Conservation (phyloP, 768 basidiomycete genomes). For the Pulveroboletus sp. region DNA sequence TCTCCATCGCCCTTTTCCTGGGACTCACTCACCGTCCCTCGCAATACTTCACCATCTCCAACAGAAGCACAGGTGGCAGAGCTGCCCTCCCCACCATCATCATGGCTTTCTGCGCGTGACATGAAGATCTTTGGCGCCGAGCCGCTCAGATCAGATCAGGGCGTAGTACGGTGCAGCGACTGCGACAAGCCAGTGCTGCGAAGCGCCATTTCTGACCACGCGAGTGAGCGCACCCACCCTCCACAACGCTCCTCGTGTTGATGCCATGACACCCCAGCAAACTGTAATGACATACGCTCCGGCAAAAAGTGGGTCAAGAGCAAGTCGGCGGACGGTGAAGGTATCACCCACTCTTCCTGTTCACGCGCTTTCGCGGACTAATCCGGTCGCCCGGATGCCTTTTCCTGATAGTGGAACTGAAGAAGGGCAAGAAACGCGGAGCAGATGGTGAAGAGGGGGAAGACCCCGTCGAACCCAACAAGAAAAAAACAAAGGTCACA, state of each 20-base stretch:
- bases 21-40: conserved; percentile 41
- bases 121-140: conserved; percentile 86
- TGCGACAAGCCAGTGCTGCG: conserved; percentile 81
- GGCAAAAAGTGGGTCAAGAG: conserved; percentile 56
- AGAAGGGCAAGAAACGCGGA: conserved; percentile 78
- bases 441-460: conserved; percentile 68
- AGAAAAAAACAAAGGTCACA: conserved; percentile 80
- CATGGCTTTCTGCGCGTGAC: conserved; percentile 81
- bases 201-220: conserved; percentile 73
- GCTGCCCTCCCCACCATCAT: conserved; percentile 71
- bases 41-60: conserved; percentile 24
- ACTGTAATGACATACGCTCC: conserved; percentile 58
- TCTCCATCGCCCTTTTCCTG: conserved; percentile 63
- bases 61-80: conserved; percentile 38
- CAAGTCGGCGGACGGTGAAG: conserved; percentile 49
- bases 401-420: conserved; percentile 32
- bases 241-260: background rate
- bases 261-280: conserved; percentile 39
- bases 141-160: conserved; percentile 68
- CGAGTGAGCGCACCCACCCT: conserved; percentile 48
- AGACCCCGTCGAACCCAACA: conserved; percentile 62
- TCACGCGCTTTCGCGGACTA: conserved; percentile 2
- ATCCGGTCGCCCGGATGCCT: background rate
- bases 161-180: conserved; percentile 69
- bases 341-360: conserved; percentile 23